Evolutionary conservation across 2,329 filamentous ascomycete genomes (phyloP), one percentile per base, ranked within the genome.

Genomic region (Aureobasidium lini): DNA sequence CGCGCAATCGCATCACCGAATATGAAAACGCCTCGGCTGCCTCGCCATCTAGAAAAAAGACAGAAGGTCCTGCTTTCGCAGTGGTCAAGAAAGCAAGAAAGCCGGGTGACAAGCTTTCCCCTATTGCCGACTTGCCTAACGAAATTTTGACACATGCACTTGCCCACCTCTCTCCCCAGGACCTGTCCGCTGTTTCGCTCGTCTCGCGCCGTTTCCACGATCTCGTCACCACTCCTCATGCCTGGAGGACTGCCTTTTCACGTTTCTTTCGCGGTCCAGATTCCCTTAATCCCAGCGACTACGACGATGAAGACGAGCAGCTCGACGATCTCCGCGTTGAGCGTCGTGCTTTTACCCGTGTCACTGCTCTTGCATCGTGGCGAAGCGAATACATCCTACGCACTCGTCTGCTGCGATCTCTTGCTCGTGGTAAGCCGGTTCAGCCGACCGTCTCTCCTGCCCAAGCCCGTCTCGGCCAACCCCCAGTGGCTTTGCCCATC

Each of bases 321-420:
- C 67, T 72, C 72, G 71, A 74, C 18, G 63, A 63, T 40, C 76
- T 91, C 46, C 82, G 84, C 31, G 87, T 88, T 1, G 88, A 94
- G 68, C 83, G 84, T 66, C 88, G 91, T 46, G 83, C 84, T 64
- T 99, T 97, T 68, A 84, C 89, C 15, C 85, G 92, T 44, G 80
- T 99, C 58, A 95, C 89, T 9, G 81, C 85, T 3, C 76, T 92
- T 62, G 88, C 91, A n/a, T 94, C 92, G 8, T 97, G 94, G 93
- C 84, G 93, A 66, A 96, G 90, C 73, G 94, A 99, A 72, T 99
- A 97, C 68, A 87, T 97, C 49, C 76, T 96, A 60, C 83, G 94
- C 48, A 96, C 91, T 1, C 84, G 90, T 48, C 81, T 97, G 54
- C 76, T 97, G 56, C 84, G 91, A 46, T 94, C 89, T 62, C 78